Evolutionary conservation across 1,284 basidiomycete species (phyloP), one percentile per base, ranked within the genome.

Genomic region (Trametes sp.): DNA sequence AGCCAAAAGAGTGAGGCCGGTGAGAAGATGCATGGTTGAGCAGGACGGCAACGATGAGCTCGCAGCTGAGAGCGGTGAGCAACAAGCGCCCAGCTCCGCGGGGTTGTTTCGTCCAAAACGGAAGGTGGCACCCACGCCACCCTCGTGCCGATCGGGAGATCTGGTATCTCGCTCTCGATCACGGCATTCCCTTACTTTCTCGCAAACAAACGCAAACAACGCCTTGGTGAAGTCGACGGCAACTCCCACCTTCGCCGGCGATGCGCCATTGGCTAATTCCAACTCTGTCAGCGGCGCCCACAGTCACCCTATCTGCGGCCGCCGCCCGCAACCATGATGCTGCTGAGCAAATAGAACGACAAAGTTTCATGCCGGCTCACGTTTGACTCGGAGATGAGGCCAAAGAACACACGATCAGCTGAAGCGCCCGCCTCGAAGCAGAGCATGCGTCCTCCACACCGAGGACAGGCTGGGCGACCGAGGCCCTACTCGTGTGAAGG

Each of bases 1-100:
- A 68, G 75, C 61, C 62, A 76, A 46, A 73, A 79, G 62, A 73
- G 80, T 55, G 73, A 79, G 61, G 75, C 76, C 60, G 73, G 76
- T 42, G 77, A 81, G 46, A 72, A 71, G 69, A 63, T 74, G 70
- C 77, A 77, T 68, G 69, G 23, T 55, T 55, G 45, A 54, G 31
- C 28, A 57, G 54, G 26, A 33, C 44, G 52, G 51, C 44, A 53
- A 49, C 35, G 19, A 33, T 35, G 36, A 48, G 35, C n/a, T 29
- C 38, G 24, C 6, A 35, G 62, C 54, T 31, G 36, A 26, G 13
- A 23, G 23, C 51, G 16, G 24, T 21, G 49, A 33, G 26, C 53
- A 46, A 55, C 48, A 35, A 35, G 45, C 63, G 63, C 63, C 55
- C 56, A 48, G 55, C 11, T 19, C 41, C 33, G 26, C 35, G 31